Base-by-base conservation (phyloP, 768 basidiomycete species). In the Suillus hirtellus region DNA sequence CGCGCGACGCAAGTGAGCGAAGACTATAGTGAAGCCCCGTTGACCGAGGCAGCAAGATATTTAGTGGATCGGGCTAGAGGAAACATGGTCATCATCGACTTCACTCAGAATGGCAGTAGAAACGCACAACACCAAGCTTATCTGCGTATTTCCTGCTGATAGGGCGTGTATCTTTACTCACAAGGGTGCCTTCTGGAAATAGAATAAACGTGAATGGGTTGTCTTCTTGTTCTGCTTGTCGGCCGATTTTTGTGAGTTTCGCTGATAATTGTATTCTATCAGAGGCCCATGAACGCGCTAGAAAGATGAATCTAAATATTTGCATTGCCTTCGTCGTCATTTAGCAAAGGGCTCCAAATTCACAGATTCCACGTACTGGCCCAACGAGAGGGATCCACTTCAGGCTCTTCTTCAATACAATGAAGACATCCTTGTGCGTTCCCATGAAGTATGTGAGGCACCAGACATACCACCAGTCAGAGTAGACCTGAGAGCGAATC, bases 181-280 rank as follows among this genome's bases (percentile, higher is more conserved):
- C 90, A 34, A 99, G 88, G 4, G 96, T 98, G 37, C 97, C 97
- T 74, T 99, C 97, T 0, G 97, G 97, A 73, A 96, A 99, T 53
- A 98, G 82, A 61, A 98, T 80, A 68, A 96, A 86, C 65, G 89
- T 88, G 49, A 97, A 80, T 0, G 93, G 90, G 31, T 81, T 85
- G 65, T 89, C 83, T 70, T 86, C 81, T 59, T 82, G 75, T 70
- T 90, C 85, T n/a, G 90, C 88, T 38, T 82, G 82, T 59, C 80
- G 81, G 1, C 89, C 95, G 15, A 96, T 79, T 49, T 84, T 80
- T 0, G 88, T 85, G 24, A 97, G 82, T 63, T 86, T 82, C 24
- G 79, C 76, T 34, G 87, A 83, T 6, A 97, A 81, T 65, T 88
- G 84, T 11, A 82, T 71, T 64, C 86, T 82, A 73, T 98, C 96